Base-by-base conservation (phyloP, 805 yeast genomes). In the Candida pseudofarinosa region DNA sequence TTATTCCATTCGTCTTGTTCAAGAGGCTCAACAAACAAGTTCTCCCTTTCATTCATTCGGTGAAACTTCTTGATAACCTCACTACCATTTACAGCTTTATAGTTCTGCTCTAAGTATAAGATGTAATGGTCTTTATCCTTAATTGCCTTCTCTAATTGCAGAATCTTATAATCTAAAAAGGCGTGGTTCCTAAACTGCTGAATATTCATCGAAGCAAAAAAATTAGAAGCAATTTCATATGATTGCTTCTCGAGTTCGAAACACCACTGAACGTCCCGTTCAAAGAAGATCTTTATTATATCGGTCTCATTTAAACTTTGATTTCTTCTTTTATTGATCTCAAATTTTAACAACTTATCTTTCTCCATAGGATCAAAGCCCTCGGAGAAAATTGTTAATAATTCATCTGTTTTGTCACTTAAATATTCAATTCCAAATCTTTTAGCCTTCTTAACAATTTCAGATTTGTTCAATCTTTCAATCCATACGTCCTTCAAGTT, bases 71-170 rank as follows among this genome's bases (percentile, higher is more conserved):
- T 50, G 28, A 69, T 54, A 26, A 65, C 50, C 34, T 66, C 71
- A 3, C 54, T 48, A 2, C 72, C 72, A 42, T 65, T 64, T 33
- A 62, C 51, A 3, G 59, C 54, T 41, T 54, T 60, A 46, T 63
- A 65, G 47, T 67, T 69, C 36, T 63, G 69, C 19, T 55, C 48
- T 33, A 68, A 50, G 34, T 62, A 69, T 44, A 48, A 50, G 37
- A 51, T 57, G 45, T 63, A 69, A 19, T 56, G 52, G 42, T 68
- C 74, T 41, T 64, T 65, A 4, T 44, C 47, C 2, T 47, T 45
- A 3, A 67, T 40, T 12, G 54, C 35, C 4, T 44, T 44, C 31
- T 60, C 52, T 37, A 69, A 46, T 15, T 48, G 43, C 3, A 44
- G 37, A 6, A 57, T 41, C 41, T 60, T 52, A 32, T 47, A 43